These are phyloP conservation scores for Simmondsia chinensis DNA, from an alignment of 148 eudicot species.

Conservation along the genomic window DNA sequence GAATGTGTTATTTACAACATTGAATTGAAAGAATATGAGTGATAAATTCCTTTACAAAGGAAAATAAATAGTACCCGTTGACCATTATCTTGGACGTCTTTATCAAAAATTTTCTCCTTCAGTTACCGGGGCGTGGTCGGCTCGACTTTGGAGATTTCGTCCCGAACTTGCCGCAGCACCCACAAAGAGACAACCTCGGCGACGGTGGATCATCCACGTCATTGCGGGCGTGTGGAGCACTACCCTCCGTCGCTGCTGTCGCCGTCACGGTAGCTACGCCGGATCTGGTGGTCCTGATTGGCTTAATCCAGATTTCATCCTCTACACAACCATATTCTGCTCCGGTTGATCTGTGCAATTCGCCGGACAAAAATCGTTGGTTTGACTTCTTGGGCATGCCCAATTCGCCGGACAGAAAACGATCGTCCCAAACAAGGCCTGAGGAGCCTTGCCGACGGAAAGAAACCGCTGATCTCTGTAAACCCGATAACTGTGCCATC, in stretches of 20 bases:
- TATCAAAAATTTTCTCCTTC: no score
- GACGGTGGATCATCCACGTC: slow-evolving; percentile 10
- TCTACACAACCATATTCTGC: background rate
- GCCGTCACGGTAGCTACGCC: no score
- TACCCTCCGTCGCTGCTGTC: no score
- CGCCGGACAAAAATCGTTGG: slow-evolving; percentile 8
- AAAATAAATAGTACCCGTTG: no score
- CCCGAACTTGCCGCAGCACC: slow-evolving; percentile 16
- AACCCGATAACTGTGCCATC: no score
- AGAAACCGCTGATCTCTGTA: slow-evolving; percentile 46
- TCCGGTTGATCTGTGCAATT: slow-evolving; percentile 8
- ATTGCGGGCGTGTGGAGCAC: background rate
- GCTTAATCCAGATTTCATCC: slow-evolving; percentile 1
- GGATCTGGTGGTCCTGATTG: slow-evolving; percentile 12
- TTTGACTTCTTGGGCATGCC: background rate
- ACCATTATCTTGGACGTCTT: no score
- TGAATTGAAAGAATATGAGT: no score
- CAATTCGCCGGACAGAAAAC: slow-evolving; percentile 15
- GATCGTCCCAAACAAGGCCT: slow-evolving; percentile 51
- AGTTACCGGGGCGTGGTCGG: no score
- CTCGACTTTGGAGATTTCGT: slow-evolving; percentile 3
- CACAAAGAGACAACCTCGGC: slow-evolving; percentile 15
- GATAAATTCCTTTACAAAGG: no score
- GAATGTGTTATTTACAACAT: no score
- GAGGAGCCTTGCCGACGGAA: slow-evolving; percentile 68